Evolutionary conservation across 1,284 basidiomycete species (phyloP), one percentile per base, ranked within the genome.

Genomic region (Ustilago trichophora): DNA sequence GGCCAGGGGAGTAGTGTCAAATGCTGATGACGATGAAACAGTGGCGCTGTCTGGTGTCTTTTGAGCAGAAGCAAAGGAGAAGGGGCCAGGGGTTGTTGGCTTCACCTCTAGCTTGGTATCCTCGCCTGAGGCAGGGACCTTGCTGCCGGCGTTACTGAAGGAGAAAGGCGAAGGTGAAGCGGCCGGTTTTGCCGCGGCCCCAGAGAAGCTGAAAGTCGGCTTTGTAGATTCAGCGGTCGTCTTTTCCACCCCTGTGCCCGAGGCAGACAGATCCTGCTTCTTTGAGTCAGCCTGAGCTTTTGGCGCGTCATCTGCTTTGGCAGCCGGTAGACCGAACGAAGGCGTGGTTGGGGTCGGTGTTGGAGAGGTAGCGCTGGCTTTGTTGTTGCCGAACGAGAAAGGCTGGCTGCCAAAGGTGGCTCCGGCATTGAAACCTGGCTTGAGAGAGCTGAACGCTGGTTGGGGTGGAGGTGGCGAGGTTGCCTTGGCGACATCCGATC

Each of bases 341-440:
- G 33, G 6, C 22, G 34, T 11, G 15, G 40, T 21, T 9, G 43
- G 11, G 12, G 29, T 3, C 9, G 60, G 22, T 6, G 53, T 19
- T 11, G 48, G 10, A 31, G 36, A 24, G n/a, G 19, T n/a, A 24
- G 50, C 18, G 35, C 22, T 46, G 3, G 45, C 11, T 11, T 50
- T 50, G 55, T 48, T 41, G 47, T 44, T 46, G 44, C 53, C 57
- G 33, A 66, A 66, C 6, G 67, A 65, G 44, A 66, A 66, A 2
- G 62, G 50, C 41, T 53, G 48, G n/a, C 45, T 45, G 25, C 57
- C 62, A 21, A 66, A 66, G 12, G 41, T 26, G 9, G 56, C 41
- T 12, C 56, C 46, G 8, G 56, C 48, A 25, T 52, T 59, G 56
- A 60, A 46, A 13, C 52, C 49, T 24, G 56, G 53, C 35, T 56